Evolutionary conservation across 306 rosid genomes (phyloP).

Genomic region (Sophora flavescens): DNA sequence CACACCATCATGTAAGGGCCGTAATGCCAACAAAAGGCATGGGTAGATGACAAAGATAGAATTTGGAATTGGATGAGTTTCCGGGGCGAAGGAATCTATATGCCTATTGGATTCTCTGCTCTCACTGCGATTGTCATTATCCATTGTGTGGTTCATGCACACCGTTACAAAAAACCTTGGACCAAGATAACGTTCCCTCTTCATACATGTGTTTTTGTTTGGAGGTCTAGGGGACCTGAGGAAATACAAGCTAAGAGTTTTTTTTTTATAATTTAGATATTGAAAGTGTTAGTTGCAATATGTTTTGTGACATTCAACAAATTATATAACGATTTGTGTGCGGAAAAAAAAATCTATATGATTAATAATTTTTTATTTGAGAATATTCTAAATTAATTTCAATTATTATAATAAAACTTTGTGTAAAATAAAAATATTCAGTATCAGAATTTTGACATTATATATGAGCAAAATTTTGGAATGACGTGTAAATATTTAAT

Average conservation of each 20-base stretch:
- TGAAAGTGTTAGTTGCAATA: not conserved
- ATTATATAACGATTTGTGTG: too few species aligned
- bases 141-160: not conserved
- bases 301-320: too few species aligned
- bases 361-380: too few species aligned
- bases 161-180: not conserved
- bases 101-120: not conserved
- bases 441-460: not conserved
- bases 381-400: too few species aligned
- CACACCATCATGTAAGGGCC: not conserved
- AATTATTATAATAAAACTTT: too few species aligned
- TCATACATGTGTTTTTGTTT: not conserved
- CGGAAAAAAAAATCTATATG: not conserved
- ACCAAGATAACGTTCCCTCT: not conserved
- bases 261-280: not conserved
- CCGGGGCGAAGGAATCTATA: constrained; percentile 8
- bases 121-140: not conserved
- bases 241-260: not conserved
- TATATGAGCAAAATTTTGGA: too few species aligned
- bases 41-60: constrained; percentile 48
- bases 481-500: too few species aligned
- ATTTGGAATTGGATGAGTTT: constrained; percentile 38
- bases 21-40: not conserved
- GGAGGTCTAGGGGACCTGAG: not conserved
- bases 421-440: too few species aligned